Evolutionary conservation across 805 yeast species (phyloP), one percentile per base, ranked within the genome.

Genomic region (Danielia reshetovae): DNA sequence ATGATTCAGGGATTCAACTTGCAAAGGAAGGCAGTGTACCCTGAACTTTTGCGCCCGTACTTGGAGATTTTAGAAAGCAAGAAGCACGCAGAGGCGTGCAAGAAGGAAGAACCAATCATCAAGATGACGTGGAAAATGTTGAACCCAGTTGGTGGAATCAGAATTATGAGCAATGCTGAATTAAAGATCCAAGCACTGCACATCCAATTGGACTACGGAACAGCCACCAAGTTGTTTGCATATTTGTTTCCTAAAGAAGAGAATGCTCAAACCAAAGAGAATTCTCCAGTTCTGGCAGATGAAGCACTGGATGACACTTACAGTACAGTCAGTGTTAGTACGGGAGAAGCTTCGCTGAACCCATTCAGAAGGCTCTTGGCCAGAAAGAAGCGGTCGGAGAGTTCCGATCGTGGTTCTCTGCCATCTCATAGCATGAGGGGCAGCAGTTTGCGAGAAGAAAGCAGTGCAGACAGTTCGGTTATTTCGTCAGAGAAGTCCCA

Each of bases 91-190:
- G 32, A 22, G 2, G 21, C 6, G 19, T 21, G 26, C 12, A 35
- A 35, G 7, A 37, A 40, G 5, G 32, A 24, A 5, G 38, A 37
- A 17, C 62, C 68, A 1, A 46, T 66, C 24, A 42, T 66, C 3
- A 28, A 31, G 6, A 44, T 62, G 48, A 32, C 60, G 8, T 89
- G 97, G 97, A 73, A 77, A n/a, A 75, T 84, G 79, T 74, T 82
- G 34, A 77, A 75, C 35, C 87, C 95, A 0, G 82, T 90, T 36
- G 97, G 96, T 21, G 97, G 97, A 8, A 87, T 89, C 32, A 74
- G 84, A n/a, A 79, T 89, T 16, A 68, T 89, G 60, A 79, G 77
- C 39, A 63, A 72, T 32, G 79, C 86, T 16, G 75, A 75, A 24
- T 65, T 85, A 13, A 57, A 61, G 2, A 55, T 86, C 12, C 70